Percentiles rank a stretch among this genome's conserved stretches.
These are phyloP conservation scores for Fusarium sterilihyphosum DNA, from an alignment of 2,329 filamentous ascomycete species.

Conservation along the genomic window DNA sequence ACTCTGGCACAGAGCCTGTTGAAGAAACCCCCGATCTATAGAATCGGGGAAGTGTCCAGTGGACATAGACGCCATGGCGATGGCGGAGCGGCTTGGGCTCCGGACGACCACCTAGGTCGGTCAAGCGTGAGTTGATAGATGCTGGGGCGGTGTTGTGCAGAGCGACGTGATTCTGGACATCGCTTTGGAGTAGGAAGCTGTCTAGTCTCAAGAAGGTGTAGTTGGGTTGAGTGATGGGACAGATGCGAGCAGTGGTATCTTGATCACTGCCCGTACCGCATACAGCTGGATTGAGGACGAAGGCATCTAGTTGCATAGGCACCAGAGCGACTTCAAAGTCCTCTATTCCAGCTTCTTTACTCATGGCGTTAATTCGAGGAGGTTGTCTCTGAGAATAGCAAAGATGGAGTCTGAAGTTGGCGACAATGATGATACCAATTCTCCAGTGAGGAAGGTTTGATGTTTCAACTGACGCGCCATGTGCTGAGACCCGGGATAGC, in stretches of 20 bases:
- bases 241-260: constrained; percentile 44
- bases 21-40: constrained; percentile 47
- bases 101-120: constrained; percentile 45
- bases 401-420: not conserved
- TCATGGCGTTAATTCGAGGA: not conserved
- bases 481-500: not conserved
- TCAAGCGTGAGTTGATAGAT: constrained; percentile 48
- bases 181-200: constrained; percentile 48
- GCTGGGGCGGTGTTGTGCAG: constrained; percentile 50
- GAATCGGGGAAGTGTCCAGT: constrained; percentile 53
- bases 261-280: constrained; percentile 37
- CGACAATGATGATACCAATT: rapidly evolving
- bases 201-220: constrained; percentile 56
- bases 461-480: not conserved
- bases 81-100: constrained; percentile 8
- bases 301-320: constrained; percentile 48
- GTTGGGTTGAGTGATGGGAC: constrained; percentile 57
- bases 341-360: not conserved
- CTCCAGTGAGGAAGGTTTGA: not conserved
- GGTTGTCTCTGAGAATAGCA: not conserved
- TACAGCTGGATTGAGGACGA: constrained; percentile 44
- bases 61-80: constrained; percentile 53
- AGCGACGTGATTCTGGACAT: constrained; percentile 51
- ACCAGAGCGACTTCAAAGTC: constrained; percentile 19
- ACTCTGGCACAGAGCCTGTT: not conserved